phyloP scores from a whole-genome alignment of 2,329 filamentous ascomycete genomes.

The Botrytis deweyae region DNA sequence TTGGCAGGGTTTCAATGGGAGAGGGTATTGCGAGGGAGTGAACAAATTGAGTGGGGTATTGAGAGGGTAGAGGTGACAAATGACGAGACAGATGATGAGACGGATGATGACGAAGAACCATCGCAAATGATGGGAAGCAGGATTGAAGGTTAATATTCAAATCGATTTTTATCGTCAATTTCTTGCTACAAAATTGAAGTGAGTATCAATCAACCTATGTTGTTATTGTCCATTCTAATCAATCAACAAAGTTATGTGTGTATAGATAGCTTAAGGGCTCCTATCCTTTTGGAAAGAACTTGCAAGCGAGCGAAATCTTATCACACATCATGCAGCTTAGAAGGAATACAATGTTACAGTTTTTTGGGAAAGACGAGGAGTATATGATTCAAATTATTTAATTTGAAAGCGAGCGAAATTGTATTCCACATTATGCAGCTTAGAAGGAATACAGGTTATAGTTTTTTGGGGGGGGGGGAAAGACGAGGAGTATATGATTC shows the following conservation, averaged over 20 bases:
- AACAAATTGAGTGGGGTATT: not conserved
- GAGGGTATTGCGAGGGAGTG: not conserved
- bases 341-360: not conserved
- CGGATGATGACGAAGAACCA: not conserved
- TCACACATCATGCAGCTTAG: not conserved
- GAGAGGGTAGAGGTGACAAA: not conserved
- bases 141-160: too few relatives aligned
- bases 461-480: too few relatives aligned
- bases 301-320: not conserved
- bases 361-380: too few relatives aligned
- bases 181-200: not conserved
- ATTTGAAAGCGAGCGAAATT: not conserved
- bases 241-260: not conserved
- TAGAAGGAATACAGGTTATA: not conserved
- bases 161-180: too few relatives aligned
- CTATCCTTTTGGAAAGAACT: not conserved
- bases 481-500: too few relatives aligned
- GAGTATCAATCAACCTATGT: not conserved
- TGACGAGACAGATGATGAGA: not conserved
- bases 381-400: too few relatives aligned
- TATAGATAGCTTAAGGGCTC: not conserved
- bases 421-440: not conserved
- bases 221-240: not conserved
- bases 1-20: not conserved
- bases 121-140: not conserved